Evolutionary conservation across 1,284 basidiomycete genomes (phyloP).

Genomic region (Coniophora puteana): DNA sequence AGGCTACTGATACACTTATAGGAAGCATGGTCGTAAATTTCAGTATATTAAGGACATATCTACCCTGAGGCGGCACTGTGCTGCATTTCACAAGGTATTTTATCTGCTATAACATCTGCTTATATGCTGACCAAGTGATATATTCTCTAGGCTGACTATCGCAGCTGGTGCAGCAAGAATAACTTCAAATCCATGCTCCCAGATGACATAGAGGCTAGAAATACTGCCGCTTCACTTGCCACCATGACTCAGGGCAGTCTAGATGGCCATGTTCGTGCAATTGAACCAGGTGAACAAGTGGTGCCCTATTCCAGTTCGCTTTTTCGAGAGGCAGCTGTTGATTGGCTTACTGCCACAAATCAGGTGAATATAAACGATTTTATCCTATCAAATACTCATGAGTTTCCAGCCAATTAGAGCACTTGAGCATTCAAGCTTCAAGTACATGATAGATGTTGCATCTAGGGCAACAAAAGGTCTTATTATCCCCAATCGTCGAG

Average conservation of each 20-base stretch:
- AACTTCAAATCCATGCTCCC: conserved; percentile 6
- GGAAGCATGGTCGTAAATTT: too few relatives aligned
- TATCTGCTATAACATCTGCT: too few relatives aligned
- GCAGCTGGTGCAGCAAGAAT: conserved; percentile 1
- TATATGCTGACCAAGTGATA: too few relatives aligned
- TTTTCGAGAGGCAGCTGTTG: conserved; percentile 17
- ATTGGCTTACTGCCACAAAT: conserved; percentile 26
- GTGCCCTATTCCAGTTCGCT: conserved; percentile 14
- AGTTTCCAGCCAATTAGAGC: conserved; percentile 19
- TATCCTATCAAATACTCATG: not conserved
- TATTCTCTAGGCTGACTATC: conserved; percentile 5
- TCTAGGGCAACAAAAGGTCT: conserved; percentile 15
- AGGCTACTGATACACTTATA: too few relatives aligned
- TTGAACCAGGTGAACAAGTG: not conserved
- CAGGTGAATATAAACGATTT: conserved; percentile 18
- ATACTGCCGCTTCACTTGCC: not conserved
- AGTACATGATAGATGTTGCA: conserved; percentile 21
- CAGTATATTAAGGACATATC: too few relatives aligned
- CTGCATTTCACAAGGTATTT: too few relatives aligned
- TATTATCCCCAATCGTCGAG: conserved; percentile 11
- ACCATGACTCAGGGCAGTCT: conserved; percentile 2
- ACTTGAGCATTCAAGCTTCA: conserved; percentile 21
- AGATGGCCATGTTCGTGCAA: conserved; percentile 3
- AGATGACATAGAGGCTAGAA: not conserved
- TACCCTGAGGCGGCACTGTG: too few relatives aligned